Percentiles rank a stretch among this genome's conserved stretches.
phyloP scores from a whole-genome alignment of 1,284 basidiomycete species.

The Cystobasidiaceae sp. region DNA sequence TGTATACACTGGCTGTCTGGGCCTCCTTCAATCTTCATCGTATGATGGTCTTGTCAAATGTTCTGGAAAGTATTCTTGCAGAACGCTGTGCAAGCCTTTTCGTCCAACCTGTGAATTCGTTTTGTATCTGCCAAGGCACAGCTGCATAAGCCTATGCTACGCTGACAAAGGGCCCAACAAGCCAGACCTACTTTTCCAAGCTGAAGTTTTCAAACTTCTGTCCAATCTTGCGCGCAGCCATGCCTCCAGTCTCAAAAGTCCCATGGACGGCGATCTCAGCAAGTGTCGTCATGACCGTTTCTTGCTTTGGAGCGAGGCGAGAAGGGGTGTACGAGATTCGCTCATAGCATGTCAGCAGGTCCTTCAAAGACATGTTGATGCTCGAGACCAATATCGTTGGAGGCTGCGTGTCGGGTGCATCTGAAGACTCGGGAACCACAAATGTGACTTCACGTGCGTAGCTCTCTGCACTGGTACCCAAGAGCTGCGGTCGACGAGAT shows the following conservation, averaged over 20 bases:
- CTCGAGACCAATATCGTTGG: conserved; percentile 24
- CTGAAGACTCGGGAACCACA: conserved; percentile 64
- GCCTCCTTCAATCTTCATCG: conserved; percentile 7
- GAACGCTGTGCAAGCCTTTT: conserved; percentile 19
- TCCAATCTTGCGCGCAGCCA: conserved; percentile 21
- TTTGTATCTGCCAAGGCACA: conserved; percentile 26
- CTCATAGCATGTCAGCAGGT: conserved; percentile 28
- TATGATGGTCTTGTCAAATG: background rate
- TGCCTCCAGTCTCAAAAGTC: conserved; percentile 14
- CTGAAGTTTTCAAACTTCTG: conserved; percentile 23
- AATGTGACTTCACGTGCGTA: conserved; percentile 92
- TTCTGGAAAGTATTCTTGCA: conserved; percentile 15
- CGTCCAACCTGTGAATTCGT: conserved; percentile 26
- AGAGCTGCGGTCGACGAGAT: conserved; percentile 54
- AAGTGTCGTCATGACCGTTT: conserved; percentile 23
- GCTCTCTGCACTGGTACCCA: conserved; percentile 84
- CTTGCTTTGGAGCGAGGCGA: background rate
- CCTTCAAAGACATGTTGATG: conserved; percentile 31
- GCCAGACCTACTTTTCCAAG: conserved; percentile 18
- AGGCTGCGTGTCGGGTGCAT: conserved; percentile 9
- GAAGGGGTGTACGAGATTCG: conserved; percentile 16
- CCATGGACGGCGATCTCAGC: conserved; percentile 22
- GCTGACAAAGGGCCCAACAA: too few species aligned
- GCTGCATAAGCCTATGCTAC: too few species aligned
- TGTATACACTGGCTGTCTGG: too few species aligned